These are phyloP conservation scores for Pyrrhoderma lamaoense DNA, from an alignment of 1,284 basidiomycete species.

Conservation along the genomic window DNA sequence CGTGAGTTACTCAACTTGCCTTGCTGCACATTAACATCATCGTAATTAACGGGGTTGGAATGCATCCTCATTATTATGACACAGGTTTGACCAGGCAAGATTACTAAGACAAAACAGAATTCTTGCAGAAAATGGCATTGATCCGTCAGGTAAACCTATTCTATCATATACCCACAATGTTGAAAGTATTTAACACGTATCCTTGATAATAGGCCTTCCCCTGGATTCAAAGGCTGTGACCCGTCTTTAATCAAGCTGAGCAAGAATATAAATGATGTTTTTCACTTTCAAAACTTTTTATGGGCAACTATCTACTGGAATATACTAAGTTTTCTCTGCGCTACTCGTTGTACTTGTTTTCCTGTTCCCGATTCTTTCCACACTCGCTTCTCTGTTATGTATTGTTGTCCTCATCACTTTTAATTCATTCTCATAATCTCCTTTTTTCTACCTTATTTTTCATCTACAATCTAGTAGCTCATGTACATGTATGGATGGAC, in stretches of 20 bases:
- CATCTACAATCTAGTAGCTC: too few species aligned
- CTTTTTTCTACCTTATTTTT: not conserved
- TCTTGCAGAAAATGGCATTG: constrained; percentile 81
- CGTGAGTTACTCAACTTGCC: constrained; percentile 43
- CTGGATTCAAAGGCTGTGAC: constrained; percentile 76
- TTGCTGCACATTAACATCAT: not conserved
- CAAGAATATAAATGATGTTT: too few species aligned
- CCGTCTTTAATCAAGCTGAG: constrained; percentile 38
- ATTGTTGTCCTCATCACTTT: too few species aligned
- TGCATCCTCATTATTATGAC: constrained; percentile 39
- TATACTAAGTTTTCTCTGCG: too few species aligned
- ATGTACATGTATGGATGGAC: too few species aligned
- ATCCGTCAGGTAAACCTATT: constrained; percentile 64
- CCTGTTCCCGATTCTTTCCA: not conserved
- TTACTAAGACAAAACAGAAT: constrained; percentile 81
- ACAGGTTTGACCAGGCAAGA: constrained; percentile 84
- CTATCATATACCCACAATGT: not conserved
- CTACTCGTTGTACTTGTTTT: constrained; percentile 1
- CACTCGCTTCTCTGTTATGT: not conserved
- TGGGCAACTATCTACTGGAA: too few species aligned
- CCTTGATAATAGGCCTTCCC: constrained; percentile 25
- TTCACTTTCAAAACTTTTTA: too few species aligned
- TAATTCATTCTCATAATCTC: too few species aligned
- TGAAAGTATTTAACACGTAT: not conserved
- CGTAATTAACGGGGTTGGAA: constrained; percentile 27